Evolutionary conservation across 768 basidiomycete species (phyloP), one percentile per base, ranked within the genome.

Genomic region (Boletus rex-veris): DNA sequence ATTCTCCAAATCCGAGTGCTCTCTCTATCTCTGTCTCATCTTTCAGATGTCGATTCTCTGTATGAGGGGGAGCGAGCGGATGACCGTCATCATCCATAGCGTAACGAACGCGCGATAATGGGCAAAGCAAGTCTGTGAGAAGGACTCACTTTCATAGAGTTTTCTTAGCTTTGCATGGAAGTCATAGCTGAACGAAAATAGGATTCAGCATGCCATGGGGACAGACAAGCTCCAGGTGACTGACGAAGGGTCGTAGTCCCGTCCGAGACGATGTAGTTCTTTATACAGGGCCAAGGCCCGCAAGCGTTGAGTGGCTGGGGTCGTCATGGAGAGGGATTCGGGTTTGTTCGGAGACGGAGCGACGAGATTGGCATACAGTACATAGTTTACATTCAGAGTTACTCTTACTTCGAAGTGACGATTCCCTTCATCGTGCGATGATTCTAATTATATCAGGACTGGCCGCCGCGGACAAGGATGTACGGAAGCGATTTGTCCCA

Each of bases 161-260:
- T 73, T 74, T 47, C 91, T 77, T 39, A 93, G 75, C 61, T 83
- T 84, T 40, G 80, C 81, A 63, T 88, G 83, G 58, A 90, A 92
- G 72, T 90, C 77, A 62, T 92, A 92, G 43, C 90, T 89, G 66
- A 24, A 31, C 21, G 35, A 47, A 30, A n/a, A 47, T 48, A 47
- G 47, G 36, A 52, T 43, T 61, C n/a, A 45, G 53, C 15, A 52
- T 48, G 45, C n/a, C 46, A 54, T 41, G 35, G 45, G 24, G 38
- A 58, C 52, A 57, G 42, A 57, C 52, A 30, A 41, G 21, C 43
- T 35, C 2, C 16, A 35, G 14, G 33, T 11, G 48, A 79, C 83
- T 69, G 63, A 92, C 90, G 81, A 79, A 43, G 88, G 83, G 65
- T 93, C 90, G 59, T 92, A 91, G 44, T 92, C 89, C 54, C 86